Base-by-base conservation (phyloP, 495 filamentous ascomycete species). In the Penicillium herquei region DNA sequence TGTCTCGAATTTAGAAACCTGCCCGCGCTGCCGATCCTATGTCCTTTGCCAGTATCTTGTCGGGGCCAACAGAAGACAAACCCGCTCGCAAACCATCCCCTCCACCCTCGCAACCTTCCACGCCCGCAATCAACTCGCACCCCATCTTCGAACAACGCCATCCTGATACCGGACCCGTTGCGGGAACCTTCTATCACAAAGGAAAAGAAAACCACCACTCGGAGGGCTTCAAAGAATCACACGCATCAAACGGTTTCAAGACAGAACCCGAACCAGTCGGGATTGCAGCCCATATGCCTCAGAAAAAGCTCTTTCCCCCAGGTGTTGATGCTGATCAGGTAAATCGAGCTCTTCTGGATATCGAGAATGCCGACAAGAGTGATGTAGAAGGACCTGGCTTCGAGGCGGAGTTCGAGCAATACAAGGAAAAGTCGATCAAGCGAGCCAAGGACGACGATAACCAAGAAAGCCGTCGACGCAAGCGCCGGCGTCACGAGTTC, bases 11-110 rank as follows among this genome's bases (percentile, higher is more conserved):
- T 51, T 57, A 89, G 80, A 88, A 81, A 48, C 78, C 84, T 33
- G 78, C 84, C 51, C 83, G 88, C 58, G 82, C 86, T 49, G 83
- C 85, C 16, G 87, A 92, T 70, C 88, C 91, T 12, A 96, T 96
- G 91, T 90, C 90, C 3, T 91, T 96, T 60, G 91, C 90, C 33
- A 94, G 88, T 66, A 95, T 96, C 52, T 82, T 96, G 35, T 92
- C 90, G 1, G 86, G 80, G 55, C 81, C 88, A 21, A 71, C 78
- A 14, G 70, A 77, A 64, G 89, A 90, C 42, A 80, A 84, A 30
- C 78, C 81, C 57, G 77, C 81, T 1, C 70, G 67, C 61, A 74
- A 73, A 54, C 68, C 58, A 42, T 67, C 68, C 40, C 73, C 76
- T 42, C 59, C 68, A 21, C 65, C 59, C 40, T 54, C 65, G 21